Conservation (phyloP, 2,329 filamentous ascomycete genomes). For the Mariannaea sp. region DNA sequence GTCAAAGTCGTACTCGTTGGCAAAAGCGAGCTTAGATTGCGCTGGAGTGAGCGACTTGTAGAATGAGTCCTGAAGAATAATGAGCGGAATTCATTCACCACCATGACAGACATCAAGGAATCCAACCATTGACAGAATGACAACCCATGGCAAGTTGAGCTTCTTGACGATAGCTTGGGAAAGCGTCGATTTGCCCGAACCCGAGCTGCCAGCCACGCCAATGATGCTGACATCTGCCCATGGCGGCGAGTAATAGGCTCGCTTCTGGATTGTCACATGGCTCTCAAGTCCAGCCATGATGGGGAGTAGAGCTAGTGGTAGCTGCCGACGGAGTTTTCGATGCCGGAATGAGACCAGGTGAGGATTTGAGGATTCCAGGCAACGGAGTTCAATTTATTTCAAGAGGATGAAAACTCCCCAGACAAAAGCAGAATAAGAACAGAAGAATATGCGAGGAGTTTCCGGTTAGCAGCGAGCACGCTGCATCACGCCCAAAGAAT, state of each 20-base stretch:
- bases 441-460: constrained; percentile 5
- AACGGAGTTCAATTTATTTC: too few species aligned
- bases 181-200: constrained; percentile 91
- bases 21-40: constrained; percentile 79
- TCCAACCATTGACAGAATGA: constrained; percentile 91
- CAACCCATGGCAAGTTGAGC: constrained; percentile 94
- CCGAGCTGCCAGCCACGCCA: constrained; percentile 92
- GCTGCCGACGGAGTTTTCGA: constrained; percentile 13
- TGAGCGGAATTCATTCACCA: constrained; percentile 26
- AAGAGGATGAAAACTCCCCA: too few species aligned
- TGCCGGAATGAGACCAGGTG: background rate
- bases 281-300: constrained; percentile 40
- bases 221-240: constrained; percentile 98
- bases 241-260: constrained; percentile 85
- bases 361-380: background rate
- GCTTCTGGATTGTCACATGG: constrained; percentile 57
- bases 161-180: constrained; percentile 89
- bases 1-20: constrained; percentile 95
- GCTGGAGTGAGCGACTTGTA: constrained; percentile 88
- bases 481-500: constrained; percentile 11
- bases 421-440: too few species aligned
- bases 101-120: background rate
- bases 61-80: constrained; percentile 79
- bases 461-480: constrained; percentile 8
- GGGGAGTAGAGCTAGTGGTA: constrained; percentile 20